Evolutionary conservation across 169 alveolate genomes (phyloP).

Genomic region (Plasmodium vivax): DNA sequence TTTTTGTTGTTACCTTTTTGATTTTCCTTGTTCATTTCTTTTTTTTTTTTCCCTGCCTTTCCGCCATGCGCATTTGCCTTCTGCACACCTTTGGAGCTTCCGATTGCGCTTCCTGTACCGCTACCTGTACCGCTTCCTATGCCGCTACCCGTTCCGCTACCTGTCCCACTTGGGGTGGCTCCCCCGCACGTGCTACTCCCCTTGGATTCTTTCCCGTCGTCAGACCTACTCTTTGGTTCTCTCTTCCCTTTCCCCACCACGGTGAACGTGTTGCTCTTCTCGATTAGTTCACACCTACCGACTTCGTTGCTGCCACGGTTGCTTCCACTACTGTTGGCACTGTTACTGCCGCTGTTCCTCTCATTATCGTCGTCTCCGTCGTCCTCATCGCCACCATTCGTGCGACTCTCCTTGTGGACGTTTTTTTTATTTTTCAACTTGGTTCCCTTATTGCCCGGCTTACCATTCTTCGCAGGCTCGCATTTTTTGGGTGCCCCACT

Average conservation of each 20-base stretch:
- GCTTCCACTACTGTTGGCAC: not conserved
- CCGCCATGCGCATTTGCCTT: not conserved
- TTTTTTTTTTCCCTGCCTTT: constrained; percentile 19
- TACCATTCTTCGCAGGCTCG: constrained; percentile 19
- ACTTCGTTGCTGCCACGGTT: not conserved
- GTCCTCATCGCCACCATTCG: not conserved
- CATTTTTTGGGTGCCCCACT: constrained; percentile 2
- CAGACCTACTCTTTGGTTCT: not conserved
- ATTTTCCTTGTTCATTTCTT: constrained; percentile 37
- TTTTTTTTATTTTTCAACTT: constrained; percentile 25
- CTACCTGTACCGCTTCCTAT: not conserved
- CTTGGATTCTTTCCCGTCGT: not conserved
- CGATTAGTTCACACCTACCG: not conserved
- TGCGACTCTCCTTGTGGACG: constrained; percentile 4
- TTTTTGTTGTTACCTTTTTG: constrained; percentile 30
- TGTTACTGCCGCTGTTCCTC: not conserved
- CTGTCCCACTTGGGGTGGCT: not conserved
- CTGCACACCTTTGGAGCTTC: not conserved
- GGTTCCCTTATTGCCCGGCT: not conserved
- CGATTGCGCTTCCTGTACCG: not conserved
- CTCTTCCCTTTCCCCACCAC: not conserved
- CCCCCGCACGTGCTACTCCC: not conserved
- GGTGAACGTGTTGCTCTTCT: not conserved
- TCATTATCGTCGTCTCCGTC: not conserved
- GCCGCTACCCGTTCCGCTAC: not conserved